A percentile compares a stretch with the other conserved stretches of the same genome.
These are phyloP conservation scores for Canavalia gladiata DNA, from an alignment of 306 rosid species.

Conservation along the genomic window DNA sequence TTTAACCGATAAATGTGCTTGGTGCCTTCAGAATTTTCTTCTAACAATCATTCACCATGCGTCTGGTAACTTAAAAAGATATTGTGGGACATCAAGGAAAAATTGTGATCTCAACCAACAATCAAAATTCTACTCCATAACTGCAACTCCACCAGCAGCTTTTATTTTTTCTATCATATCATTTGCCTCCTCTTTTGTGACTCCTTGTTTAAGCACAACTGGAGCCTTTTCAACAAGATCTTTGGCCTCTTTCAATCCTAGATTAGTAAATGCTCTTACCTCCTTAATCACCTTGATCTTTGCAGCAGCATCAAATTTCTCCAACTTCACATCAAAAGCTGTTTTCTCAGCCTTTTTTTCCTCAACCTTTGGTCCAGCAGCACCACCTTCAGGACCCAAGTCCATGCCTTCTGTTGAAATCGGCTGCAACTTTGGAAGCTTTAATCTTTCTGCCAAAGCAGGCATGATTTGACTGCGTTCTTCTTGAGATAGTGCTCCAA, in stretches of 20 bases:
- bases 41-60: constrained; percentile 16
- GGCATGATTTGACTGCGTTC: constrained; percentile 61
- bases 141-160: constrained; percentile 66
- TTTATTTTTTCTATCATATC: constrained; percentile 57
- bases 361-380: constrained; percentile 54
- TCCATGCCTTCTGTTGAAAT: constrained; percentile 65
- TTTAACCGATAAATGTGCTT: constrained; percentile 33
- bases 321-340: constrained; percentile 62
- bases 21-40: constrained; percentile 37
- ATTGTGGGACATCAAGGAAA: constrained; percentile 16
- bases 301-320: constrained; percentile 61
- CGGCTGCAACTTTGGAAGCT: constrained; percentile 61
- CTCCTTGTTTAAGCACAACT: constrained; percentile 57
- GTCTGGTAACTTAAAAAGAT: constrained; percentile 21
- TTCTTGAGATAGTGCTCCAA: constrained; percentile 56
- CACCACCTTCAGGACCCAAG: constrained; percentile 49
- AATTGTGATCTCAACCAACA: constrained; percentile 39
- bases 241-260: constrained; percentile 68
- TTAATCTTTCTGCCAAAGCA: constrained; percentile 53
- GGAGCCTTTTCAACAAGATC: constrained; percentile 68
- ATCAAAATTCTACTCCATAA: constrained; percentile 55
- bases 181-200: constrained; percentile 68
- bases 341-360: constrained; percentile 66
- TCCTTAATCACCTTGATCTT: constrained; percentile 70
- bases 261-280: constrained; percentile 59